Base-by-base conservation (phyloP, 2,329 filamentous ascomycete species). In the Fusarium penzigii region DNA sequence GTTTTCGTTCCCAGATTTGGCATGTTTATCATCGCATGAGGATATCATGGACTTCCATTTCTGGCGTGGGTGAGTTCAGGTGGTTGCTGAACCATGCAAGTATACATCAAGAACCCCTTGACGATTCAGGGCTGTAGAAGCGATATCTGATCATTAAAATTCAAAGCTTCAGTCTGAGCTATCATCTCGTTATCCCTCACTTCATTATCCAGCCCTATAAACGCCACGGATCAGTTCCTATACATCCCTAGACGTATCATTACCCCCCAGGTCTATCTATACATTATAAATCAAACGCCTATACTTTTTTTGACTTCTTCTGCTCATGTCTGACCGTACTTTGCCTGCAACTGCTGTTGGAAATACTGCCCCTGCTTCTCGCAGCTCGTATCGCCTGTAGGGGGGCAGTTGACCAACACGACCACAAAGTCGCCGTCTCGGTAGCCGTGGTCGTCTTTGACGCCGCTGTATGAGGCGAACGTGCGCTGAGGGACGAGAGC, bases 401-500 rank as follows among this genome's bases (percentile, higher is more conserved):
- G 78, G 38, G 84, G 81, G 71, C 94, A 99, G 47, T 84, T 86
- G 17, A 84, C 77, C 64, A 97, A 90, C 52, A 87, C 84, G 55
- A 95, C 84, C 1, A 95, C 81, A 52, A 97, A 86, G 67, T 97
- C 92, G 32, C 92, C 93, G 9, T 92, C 85, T 66, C 87, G 83
- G 71, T 92, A 97, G 44, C 82, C 77, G 14, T 82, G 83, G 47
- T 87, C 86, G 52, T 78, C 70, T 17, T 74, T 72, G 40, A 70
- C 68, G 46, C 74, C 73, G 55, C 80, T 86, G 72, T 97, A 97
- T 0, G 90, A 83, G 67, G 96, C 96, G 69, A 99, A 76, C 34
- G 81, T 78, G 46, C 87, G 83, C 72, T 99, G 94, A 3, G 93
- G 92, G n/a, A 99, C 80, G 17, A 99, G 79, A 2, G 89, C 92